These are phyloP conservation scores for Brassica carinata DNA, from an alignment of 345 rosid genomes.

Conservation along the genomic window DNA sequence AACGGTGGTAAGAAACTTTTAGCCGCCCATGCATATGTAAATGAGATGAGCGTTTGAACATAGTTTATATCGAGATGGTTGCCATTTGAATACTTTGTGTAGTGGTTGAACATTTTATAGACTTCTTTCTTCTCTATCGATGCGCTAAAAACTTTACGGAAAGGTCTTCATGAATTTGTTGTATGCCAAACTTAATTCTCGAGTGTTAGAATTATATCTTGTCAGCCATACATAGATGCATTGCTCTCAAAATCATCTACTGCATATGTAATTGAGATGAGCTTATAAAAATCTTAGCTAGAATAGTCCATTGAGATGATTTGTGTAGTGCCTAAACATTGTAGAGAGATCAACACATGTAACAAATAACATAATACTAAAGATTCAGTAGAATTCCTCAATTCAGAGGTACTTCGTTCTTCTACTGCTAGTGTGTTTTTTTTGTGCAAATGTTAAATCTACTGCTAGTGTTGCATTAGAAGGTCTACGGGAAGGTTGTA, in stretches of 20 bases:
- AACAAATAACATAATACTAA: not conserved
- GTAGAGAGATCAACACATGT: not conserved
- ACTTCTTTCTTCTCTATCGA: not conserved
- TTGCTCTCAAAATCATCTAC: not conserved
- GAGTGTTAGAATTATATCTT: not conserved
- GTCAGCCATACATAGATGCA: not conserved
- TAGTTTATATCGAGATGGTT: not conserved
- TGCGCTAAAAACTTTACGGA: not conserved
- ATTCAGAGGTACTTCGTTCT: no score
- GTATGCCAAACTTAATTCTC: not conserved
- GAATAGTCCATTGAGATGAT: not conserved
- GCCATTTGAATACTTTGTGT: not conserved
- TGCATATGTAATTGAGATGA: not conserved
- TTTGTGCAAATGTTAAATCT: no score
- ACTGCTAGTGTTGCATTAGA: not conserved
- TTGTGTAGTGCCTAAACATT: not conserved
- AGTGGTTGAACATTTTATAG: not conserved
- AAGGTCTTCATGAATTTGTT: not conserved
- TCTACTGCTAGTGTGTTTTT: no score
- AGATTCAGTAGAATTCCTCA: no score
- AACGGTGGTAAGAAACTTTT: not conserved
- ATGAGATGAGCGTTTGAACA: not conserved
- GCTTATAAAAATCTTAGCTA: not conserved
- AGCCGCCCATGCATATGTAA: not conserved
- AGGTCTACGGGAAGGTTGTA: not conserved